These are phyloP conservation scores for Ochetophila trinervis DNA, from an alignment of 306 rosid genomes.

Conservation along the genomic window DNA sequence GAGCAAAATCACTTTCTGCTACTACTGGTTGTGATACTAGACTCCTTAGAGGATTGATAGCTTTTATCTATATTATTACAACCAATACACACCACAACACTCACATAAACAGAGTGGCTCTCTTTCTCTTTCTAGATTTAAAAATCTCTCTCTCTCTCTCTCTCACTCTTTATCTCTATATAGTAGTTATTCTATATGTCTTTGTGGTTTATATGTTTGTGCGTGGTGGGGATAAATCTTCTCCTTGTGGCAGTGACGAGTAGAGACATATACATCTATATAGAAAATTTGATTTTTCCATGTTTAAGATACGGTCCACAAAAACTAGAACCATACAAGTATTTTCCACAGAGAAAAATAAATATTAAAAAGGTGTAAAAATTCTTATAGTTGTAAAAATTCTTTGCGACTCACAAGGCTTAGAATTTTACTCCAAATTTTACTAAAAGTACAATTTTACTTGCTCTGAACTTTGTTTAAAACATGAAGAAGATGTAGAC, in stretches of 20 bases:
- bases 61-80: constrained; percentile 31
- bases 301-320: background rate
- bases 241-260: constrained; percentile 22
- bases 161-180: no score
- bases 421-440: no score
- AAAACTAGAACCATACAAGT: background rate
- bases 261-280: constrained; percentile 27
- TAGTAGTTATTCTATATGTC: background rate
- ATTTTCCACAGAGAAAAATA: background rate
- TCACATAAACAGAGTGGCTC: background rate
- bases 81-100: background rate
- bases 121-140: constrained; percentile 15
- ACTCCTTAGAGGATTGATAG: constrained; percentile 44
- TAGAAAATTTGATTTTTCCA: background rate
- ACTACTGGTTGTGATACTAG: constrained; percentile 14
- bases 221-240: constrained; percentile 21
- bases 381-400: no score
- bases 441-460: no score
- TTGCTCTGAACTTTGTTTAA: no score
- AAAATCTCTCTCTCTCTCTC: no score
- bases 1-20: no score
- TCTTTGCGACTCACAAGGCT: no score
- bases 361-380: background rate
- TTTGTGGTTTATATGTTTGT: background rate
- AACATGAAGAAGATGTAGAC: no score